phyloP scores from a whole-genome alignment of 1,284 basidiomycete species.

The Ustilago loliicola region DNA sequence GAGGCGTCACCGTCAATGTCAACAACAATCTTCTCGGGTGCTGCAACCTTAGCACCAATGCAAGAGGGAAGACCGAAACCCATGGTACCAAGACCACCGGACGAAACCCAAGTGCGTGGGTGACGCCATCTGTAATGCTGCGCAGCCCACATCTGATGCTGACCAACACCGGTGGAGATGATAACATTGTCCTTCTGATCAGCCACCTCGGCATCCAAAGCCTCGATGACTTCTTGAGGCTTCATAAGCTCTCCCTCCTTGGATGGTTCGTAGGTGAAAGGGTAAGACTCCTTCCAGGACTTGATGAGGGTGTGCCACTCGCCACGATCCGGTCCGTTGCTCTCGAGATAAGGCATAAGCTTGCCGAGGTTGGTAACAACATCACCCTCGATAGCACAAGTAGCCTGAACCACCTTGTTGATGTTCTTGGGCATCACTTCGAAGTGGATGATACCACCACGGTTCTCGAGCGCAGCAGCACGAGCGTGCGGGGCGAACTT shows the following conservation, averaged over 20 bases:
- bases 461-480: slow-evolving; percentile 85
- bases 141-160: slow-evolving; percentile 99
- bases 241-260: slow-evolving; percentile 81
- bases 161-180: slow-evolving; percentile 93
- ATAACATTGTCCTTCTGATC: slow-evolving; percentile 88
- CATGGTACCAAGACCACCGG: slow-evolving; percentile 95
- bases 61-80: slow-evolving; percentile 95
- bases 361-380: slow-evolving; percentile 85
- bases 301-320: slow-evolving; percentile 81
- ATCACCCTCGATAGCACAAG: slow-evolving; percentile 93
- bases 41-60: slow-evolving; percentile 96
- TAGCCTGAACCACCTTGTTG: slow-evolving; percentile 97
- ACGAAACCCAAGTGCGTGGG: slow-evolving; percentile 90
- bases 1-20: slow-evolving; percentile 98
- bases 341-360: slow-evolving; percentile 78
- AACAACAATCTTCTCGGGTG: slow-evolving; percentile 91
- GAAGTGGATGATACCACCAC: slow-evolving; percentile 98
- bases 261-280: slow-evolving; percentile 87
- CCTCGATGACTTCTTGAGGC: slow-evolving; percentile 96
- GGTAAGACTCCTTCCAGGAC: slow-evolving; percentile 87
- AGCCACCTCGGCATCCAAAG: slow-evolving; percentile 79
- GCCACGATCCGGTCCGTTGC: slow-evolving; percentile 72
- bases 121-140: slow-evolving; percentile 92
- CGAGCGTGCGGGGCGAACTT: slow-evolving; percentile 91
- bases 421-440: slow-evolving; percentile 99